These are phyloP conservation scores for Boletus smithii DNA, from an alignment of 1,284 basidiomycete genomes.

Conservation along the genomic window DNA sequence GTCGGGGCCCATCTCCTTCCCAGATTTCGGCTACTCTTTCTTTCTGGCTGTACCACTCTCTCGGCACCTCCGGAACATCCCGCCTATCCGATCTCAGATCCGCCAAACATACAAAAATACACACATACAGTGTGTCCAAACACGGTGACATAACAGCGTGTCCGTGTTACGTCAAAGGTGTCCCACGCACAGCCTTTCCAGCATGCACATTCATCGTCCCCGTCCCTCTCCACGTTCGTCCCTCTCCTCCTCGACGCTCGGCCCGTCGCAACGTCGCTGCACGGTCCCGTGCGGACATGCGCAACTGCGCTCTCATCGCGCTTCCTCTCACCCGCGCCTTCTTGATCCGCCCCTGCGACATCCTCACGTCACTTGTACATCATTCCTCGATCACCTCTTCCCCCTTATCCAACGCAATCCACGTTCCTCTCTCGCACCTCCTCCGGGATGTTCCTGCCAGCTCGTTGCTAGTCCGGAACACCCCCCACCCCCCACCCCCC, in stretches of 20 bases:
- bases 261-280: not conserved
- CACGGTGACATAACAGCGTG: slow-evolving; percentile 35
- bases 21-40: slow-evolving; percentile 40
- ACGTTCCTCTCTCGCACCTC: not conserved
- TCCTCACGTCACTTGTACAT: no score
- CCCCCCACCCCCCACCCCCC: no score
- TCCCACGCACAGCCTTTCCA: slow-evolving; percentile 35
- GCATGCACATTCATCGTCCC: not conserved
- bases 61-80: slow-evolving; percentile 34
- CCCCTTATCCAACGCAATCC: no score
- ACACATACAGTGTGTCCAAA: slow-evolving; percentile 20
- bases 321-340: not conserved
- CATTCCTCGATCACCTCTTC: not conserved
- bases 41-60: slow-evolving; percentile 33
- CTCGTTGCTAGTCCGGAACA: no score
- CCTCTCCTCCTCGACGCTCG: not conserved
- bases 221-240: slow-evolving; percentile 12
- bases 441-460: no score
- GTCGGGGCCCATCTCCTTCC: slow-evolving; percentile 31
- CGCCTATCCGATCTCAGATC: slow-evolving; percentile 33
- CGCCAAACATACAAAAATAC: slow-evolving; percentile 9
- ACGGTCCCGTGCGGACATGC: slow-evolving; percentile 6
- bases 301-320: slow-evolving; percentile 19
- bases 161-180: slow-evolving; percentile 33
- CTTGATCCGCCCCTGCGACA: not conserved